Evolutionary conservation across 306 rosid genomes (phyloP).

Genomic region (Chamaecrista fasciculata): DNA sequence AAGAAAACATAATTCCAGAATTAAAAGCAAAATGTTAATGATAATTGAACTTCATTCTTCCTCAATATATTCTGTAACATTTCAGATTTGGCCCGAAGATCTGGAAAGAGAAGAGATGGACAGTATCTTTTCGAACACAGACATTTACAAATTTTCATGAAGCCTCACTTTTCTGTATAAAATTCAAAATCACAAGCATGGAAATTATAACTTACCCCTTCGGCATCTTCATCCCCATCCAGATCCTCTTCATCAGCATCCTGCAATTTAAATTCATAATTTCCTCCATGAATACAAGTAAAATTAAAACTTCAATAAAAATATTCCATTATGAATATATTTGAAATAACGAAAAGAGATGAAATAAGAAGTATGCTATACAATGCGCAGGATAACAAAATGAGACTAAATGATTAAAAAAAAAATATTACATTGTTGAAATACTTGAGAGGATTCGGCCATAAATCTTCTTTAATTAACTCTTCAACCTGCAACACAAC

Average conservation of each 20-base stretch:
- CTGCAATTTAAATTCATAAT: conserved; percentile 35
- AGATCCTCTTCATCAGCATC: conserved; percentile 61
- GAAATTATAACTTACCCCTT: conserved; percentile 35
- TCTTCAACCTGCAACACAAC: conserved; percentile 55
- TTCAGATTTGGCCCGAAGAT: not conserved
- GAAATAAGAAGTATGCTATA: not conserved
- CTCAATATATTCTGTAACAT: not conserved
- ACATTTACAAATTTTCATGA: not conserved
- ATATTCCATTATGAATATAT: not conserved
- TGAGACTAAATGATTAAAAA: not conserved
- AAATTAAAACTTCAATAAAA: not conserved
- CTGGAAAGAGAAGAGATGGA: not conserved
- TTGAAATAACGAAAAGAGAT: not conserved
- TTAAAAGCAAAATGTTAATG: not conserved
- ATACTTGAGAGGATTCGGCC: conserved; percentile 79
- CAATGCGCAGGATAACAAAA: not conserved
- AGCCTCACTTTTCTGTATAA: not conserved
- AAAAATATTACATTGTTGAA: conserved; percentile 64
- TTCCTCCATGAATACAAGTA: not conserved
- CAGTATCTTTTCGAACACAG: not conserved
- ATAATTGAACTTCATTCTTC: not conserved
- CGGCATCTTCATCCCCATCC: conserved; percentile 45
- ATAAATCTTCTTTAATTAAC: conserved; percentile 66
- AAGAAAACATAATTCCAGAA: not conserved
- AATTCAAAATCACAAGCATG: not conserved